These are phyloP conservation scores for Moniliella sp. DNA, from an alignment of 1,284 basidiomycete species.

Conservation along the genomic window DNA sequence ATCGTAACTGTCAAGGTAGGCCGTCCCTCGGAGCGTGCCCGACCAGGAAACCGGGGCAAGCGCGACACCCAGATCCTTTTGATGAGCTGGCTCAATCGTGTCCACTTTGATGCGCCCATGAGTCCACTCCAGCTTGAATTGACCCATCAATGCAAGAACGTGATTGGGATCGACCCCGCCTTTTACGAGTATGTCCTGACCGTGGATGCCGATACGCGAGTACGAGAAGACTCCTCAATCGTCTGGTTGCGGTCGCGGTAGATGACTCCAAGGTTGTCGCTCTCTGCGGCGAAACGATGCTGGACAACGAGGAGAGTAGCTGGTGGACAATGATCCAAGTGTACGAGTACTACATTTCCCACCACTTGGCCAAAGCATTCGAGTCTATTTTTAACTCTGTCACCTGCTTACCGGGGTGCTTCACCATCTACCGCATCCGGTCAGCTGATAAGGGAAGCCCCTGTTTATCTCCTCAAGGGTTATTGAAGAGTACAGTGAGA, in stretches of 20 bases:
- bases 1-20: constrained; percentile 90
- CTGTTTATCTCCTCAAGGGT: constrained; percentile 86
- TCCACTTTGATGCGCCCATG: constrained; percentile 90
- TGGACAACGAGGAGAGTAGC: constrained; percentile 71
- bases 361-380: constrained; percentile 87
- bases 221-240: constrained; percentile 73
- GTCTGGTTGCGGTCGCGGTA: constrained; percentile 60
- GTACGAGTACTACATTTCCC: constrained; percentile 97
- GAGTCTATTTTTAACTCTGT: constrained; percentile 86
- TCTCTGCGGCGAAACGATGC: constrained; percentile 82
- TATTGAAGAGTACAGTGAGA: constrained; percentile 86
- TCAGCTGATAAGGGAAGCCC: constrained; percentile 88
- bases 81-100: constrained; percentile 82
- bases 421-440: too few species aligned
- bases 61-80: constrained; percentile 87
- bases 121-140: constrained; percentile 83
- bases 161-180: constrained; percentile 87
- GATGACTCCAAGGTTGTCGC: constrained; percentile 87
- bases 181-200: constrained; percentile 97
- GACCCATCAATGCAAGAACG: constrained; percentile 95
- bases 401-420: constrained; percentile 91
- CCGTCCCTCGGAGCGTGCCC: constrained; percentile 76
- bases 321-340: constrained; percentile 99
- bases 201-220: constrained; percentile 79
- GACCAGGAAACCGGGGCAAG: constrained; percentile 89